Evolutionary conservation across 73 alveolate genomes (phyloP), one percentile per base, ranked within the genome.

Genomic region (Stentor roeselii): DNA sequence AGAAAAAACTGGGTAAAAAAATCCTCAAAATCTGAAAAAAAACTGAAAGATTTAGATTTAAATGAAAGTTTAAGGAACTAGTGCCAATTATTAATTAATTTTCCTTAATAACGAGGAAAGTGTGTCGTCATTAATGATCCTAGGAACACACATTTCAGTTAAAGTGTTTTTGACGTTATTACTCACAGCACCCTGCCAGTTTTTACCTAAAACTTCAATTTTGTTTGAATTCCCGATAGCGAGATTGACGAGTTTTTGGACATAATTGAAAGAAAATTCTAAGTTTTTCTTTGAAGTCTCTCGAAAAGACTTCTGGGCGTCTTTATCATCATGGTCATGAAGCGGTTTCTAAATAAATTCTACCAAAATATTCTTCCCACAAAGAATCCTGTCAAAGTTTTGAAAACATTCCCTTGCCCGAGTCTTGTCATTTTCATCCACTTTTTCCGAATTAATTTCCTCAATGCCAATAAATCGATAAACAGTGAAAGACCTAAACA

Each of bases 391-490:
- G 76, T 92, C 97, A 84, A 92, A 92, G 3, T 89, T 80, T 60
- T 92, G 86, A 84, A 86, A 92, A 41, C 84, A 78, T 67, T 92
- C 82, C 67, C 85, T 92, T 3, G 97, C 97, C 15, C 78, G 87
- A 60, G 76, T 83, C 80, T 82, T 92, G 80, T 95, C 99, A 60
- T 60, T 58, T 60, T 93, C 97, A 34, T 88, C 86, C 42, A 95
- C 95, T 35, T 60, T 89, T 42, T 32, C 75, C n/a, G 91, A 92
- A 83, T 95, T 95, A 77, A 93, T 90, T 60, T 83, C 92, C 60
- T 67, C 78, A 21, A 95, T 88, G 84, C 91, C 91, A 76, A 94
- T 93, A 83, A 95, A 93, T 75, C 99, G 78, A 86, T 95, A 95
- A 1, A 95, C 99, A 38, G 93, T 88, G 85, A 95, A 95, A 77